These are phyloP conservation scores for Dictyostelium capitatum DNA, from an alignment of 78 protist genomes.

Conservation along the genomic window DNA sequence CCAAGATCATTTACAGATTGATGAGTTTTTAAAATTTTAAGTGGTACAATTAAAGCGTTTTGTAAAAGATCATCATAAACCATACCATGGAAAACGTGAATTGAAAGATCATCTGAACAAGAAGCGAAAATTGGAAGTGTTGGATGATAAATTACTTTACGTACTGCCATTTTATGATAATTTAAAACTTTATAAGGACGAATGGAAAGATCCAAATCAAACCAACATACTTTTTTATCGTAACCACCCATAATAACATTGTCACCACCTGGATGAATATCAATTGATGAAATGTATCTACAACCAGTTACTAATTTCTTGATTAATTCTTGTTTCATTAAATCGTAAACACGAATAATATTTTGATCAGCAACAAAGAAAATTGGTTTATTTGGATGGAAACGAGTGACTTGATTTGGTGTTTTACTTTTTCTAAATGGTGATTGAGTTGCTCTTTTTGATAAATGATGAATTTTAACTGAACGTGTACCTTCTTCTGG, in stretches of 20 bases:
- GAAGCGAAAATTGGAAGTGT: constrained; percentile 96
- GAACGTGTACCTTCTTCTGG: constrained; percentile 82
- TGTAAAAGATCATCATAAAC: constrained; percentile 92
- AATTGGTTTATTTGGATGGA: constrained; percentile 98
- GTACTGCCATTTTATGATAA: constrained; percentile 94
- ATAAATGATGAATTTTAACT: constrained; percentile 70
- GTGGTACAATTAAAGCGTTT: constrained; percentile 97
- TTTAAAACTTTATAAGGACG: constrained; percentile 94
- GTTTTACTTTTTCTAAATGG: constrained; percentile 80
- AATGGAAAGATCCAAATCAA: constrained; percentile 95
- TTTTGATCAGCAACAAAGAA: constrained; percentile 94
- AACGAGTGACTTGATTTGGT: constrained; percentile 80
- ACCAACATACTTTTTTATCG: constrained; percentile 96
- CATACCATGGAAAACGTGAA: constrained; percentile 95
- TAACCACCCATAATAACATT: constrained; percentile 93
- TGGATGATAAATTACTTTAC: constrained; percentile 91
- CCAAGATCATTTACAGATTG: constrained; percentile 84
- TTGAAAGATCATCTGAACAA: constrained; percentile 92
- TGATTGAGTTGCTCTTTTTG: constrained; percentile 69
- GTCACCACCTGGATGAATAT: constrained; percentile 95
- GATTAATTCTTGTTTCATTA: constrained; percentile 84
- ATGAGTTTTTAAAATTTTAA: constrained; percentile 93
- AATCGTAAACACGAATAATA: constrained; percentile 89
- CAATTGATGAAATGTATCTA: constrained; percentile 90
- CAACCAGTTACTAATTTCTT: constrained; percentile 80